phyloP scores from a whole-genome alignment of 768 basidiomycete species.

The Daedalea quercina region DNA sequence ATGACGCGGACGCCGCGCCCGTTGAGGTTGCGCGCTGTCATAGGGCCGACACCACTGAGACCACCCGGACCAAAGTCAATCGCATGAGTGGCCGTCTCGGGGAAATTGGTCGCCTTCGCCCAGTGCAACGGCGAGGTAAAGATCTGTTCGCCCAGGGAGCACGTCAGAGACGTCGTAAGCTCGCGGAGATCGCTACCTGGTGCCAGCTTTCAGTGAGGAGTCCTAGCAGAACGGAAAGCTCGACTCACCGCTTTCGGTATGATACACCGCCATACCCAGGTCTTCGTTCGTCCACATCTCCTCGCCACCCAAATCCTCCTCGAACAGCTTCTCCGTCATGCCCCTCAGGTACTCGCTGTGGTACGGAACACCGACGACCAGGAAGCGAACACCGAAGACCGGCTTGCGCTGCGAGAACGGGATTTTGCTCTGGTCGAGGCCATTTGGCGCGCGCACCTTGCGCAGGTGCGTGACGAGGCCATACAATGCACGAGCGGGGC shows the following conservation, averaged over 20 bases:
- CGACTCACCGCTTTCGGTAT: conserved; percentile 84
- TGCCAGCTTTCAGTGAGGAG: conserved; percentile 12
- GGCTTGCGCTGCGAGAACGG: conserved; percentile 94
- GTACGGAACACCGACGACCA: conserved; percentile 94
- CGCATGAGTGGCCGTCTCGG: conserved; percentile 85
- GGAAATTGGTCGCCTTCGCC: conserved; percentile 86
- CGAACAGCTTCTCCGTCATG: conserved; percentile 67
- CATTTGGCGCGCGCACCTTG: conserved; percentile 81
- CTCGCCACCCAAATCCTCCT: conserved; percentile 69
- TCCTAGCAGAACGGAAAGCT: conserved; percentile 3
- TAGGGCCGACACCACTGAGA: conserved; percentile 83
- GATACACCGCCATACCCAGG: conserved; percentile 78
- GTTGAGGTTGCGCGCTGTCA: conserved; percentile 86
- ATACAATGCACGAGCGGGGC: conserved; percentile 85
- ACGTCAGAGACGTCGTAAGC: conserved; percentile 65
- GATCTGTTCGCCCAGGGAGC: conserved; percentile 88
- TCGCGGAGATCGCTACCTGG: conserved; percentile 81
- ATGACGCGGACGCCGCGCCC: conserved; percentile 91
- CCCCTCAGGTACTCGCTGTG: conserved; percentile 82
- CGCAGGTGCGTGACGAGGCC: conserved; percentile 89
- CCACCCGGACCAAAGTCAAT: conserved; percentile 98
- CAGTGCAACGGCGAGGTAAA: conserved; percentile 91
- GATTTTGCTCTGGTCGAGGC: conserved; percentile 88
- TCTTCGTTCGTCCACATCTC: conserved; percentile 71
- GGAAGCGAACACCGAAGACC: conserved; percentile 87